Evolutionary conservation across 2,329 filamentous ascomycete genomes (phyloP).

Genomic region (Leptographium wingfieldii): DNA sequence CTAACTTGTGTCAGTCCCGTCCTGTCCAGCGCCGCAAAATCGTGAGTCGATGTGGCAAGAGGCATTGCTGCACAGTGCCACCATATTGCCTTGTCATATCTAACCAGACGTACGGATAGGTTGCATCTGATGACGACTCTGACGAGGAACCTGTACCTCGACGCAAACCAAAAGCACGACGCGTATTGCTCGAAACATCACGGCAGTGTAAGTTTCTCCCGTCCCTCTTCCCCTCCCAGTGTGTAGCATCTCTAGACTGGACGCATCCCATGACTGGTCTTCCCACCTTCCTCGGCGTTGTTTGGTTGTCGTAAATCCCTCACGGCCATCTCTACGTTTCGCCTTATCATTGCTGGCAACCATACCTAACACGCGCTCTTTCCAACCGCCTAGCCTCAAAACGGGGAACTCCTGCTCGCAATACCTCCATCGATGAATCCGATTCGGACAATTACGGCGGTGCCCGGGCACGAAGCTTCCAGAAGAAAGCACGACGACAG

Average conservation of each 20-base stretch:
- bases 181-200: slow-evolving; percentile 26
- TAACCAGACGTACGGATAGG: slow-evolving; percentile 4
- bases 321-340: slow-evolving; percentile 36
- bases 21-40: slow-evolving; percentile 45
- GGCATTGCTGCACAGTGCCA: neutral
- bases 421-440: slow-evolving; percentile 46
- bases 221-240: neutral
- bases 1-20: slow-evolving; percentile 35
- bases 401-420: slow-evolving; percentile 40
- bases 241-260: neutral
- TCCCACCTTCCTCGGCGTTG: neutral
- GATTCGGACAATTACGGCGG: slow-evolving; percentile 71
- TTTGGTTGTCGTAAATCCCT: slow-evolving; percentile 11
- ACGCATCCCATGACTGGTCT: neutral
- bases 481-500: slow-evolving; percentile 68
- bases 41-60: slow-evolving; percentile 25
- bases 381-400: slow-evolving; percentile 38
- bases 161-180: slow-evolving; percentile 56
- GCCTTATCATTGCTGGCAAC: slow-evolving; percentile 18
- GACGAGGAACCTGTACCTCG: slow-evolving; percentile 41
- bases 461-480: slow-evolving; percentile 52
- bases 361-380: neutral
- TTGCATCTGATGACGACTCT: slow-evolving; percentile 27
- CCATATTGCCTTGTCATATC: neutral
- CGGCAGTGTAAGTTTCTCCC: slow-evolving; percentile 9